These are phyloP conservation scores for Cordyceps pruinosa DNA, from an alignment of 2,329 filamentous ascomycete genomes.

Conservation along the genomic window DNA sequence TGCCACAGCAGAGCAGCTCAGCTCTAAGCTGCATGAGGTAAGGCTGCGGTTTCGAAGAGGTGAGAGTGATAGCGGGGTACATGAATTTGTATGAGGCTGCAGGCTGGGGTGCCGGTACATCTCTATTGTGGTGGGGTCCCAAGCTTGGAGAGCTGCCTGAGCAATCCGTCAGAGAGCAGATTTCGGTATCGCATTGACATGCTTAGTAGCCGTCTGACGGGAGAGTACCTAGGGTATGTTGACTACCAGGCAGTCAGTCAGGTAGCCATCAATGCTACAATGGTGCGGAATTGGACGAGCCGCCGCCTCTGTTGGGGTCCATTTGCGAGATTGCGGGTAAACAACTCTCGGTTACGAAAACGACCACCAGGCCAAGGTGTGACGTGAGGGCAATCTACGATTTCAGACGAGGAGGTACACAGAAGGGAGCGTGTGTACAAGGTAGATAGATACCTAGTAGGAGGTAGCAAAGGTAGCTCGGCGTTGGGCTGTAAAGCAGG, in stretches of 20 bases:
- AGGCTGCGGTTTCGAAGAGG: neutral
- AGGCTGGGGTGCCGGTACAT: neutral
- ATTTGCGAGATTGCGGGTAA: neutral
- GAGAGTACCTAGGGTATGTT: too few relatives aligned
- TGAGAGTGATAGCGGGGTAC: neutral
- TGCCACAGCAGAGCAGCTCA: neutral
- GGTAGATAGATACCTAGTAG: too few relatives aligned
- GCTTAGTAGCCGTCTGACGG: too few relatives aligned
- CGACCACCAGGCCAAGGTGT: neutral
- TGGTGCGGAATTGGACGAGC: too few relatives aligned
- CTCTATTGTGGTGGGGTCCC: neutral
- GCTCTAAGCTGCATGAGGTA: conserved; percentile 6
- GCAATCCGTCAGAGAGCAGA: neutral
- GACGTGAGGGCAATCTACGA: too few relatives aligned
- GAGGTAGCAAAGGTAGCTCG: too few relatives aligned
- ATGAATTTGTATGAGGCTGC: neutral
- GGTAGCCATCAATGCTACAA: too few relatives aligned
- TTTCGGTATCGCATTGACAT: neutral
- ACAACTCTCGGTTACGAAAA: neutral
- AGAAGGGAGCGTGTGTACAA: too few relatives aligned
- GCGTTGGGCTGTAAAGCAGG: too few relatives aligned
- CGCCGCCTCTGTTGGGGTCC: neutral
- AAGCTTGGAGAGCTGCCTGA: neutral
- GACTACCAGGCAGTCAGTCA: too few relatives aligned
- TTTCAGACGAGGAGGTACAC: too few relatives aligned